Base-by-base conservation (phyloP, 140 eudicot genomes). In the Stevia rebaudiana region DNA sequence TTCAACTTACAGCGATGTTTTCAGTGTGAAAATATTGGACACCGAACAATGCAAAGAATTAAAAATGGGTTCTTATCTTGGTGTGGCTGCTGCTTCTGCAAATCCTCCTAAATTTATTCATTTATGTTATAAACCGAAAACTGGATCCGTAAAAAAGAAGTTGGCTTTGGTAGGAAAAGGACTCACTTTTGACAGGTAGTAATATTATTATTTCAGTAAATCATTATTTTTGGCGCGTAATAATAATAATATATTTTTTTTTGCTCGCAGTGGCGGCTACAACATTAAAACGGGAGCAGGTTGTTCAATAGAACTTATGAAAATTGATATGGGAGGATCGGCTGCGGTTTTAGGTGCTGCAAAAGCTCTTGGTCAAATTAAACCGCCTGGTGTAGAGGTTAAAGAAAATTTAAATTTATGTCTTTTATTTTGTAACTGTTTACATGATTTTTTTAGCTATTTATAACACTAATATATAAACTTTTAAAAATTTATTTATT, bases 301-400 rank as follows among this genome's bases (percentile, higher is more conserved):
- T 43, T 75, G 80, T 23, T 52, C 51, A 36, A 54, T 75, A 30
- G 97, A 90, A 80, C 86, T 90, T 55, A 90, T 90, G 97, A 90
- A 90, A 68, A 82, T 76, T 75, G 97, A 86, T 52, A 90, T 90
- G 97, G 97, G 97, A 47, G 97, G 97, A 25, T 82, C 97, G 6
- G 97, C 90, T 18, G 97, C 97, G 11, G 97, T 90, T 5, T 65
- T 90, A 36, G 97, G 97, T 65, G 97, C 97, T 16, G 95, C 95
- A 44, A 86, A 90, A 82, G 94, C 97, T 71, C 91, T 90, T 63
- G 97, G 86, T 59, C 95, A 90, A 79, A 90, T 90, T 58, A 90
- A 90, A 63, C 80, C 96, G 21, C 65, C 85, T 51, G 95, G 98
- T 74, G 98, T 91, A 22, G 98, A 91, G 95, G 98, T 84, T 49